A percentile compares a stretch with the other conserved stretches of the same genome.
Evolutionary conservation across 2,329 filamentous ascomycete species (phyloP).

Genomic region (Fusarium irregulare): DNA sequence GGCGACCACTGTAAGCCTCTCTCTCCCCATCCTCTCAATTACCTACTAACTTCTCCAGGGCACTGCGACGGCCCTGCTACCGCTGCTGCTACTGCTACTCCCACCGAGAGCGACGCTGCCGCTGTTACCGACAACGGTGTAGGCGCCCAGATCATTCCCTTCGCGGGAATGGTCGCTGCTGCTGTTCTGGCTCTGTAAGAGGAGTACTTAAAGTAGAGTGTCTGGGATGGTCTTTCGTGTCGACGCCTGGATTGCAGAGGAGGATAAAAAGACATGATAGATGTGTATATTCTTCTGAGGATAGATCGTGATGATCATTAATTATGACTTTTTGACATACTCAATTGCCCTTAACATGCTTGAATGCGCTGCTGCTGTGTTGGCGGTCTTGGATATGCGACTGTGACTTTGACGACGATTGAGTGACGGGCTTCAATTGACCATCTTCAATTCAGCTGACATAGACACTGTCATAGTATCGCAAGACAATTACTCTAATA

Average conservation of each 20-base stretch:
- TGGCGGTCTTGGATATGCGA: neutral
- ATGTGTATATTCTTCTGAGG: neutral
- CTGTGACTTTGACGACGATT: neutral
- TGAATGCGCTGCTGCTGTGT: neutral
- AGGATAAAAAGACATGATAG: constrained; percentile 34
- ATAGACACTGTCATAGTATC: neutral
- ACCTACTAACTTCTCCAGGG: constrained; percentile 13
- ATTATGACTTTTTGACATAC: neutral
- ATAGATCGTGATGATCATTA: constrained; percentile 1
- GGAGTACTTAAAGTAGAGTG: neutral
- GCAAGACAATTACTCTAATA: neutral
- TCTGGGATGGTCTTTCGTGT: constrained; percentile 13
- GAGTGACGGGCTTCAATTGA: too few species aligned
- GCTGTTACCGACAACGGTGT: constrained; percentile 33
- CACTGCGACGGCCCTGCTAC: constrained; percentile 41
- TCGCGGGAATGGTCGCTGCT: constrained; percentile 39
- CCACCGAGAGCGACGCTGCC: constrained; percentile 11
- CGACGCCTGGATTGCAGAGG: constrained; percentile 33
- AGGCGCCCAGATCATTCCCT: constrained; percentile 32
- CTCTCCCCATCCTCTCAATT: rapidly evolving
- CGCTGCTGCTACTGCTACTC: constrained; percentile 8
- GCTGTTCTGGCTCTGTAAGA: constrained; percentile 40
- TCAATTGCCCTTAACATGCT: too few species aligned
- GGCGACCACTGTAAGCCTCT: constrained; percentile 40
- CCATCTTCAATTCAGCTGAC: too few species aligned